Evolutionary conservation across 2,329 filamentous ascomycete species (phyloP).

Genomic region (Rutstroemia sp.): DNA sequence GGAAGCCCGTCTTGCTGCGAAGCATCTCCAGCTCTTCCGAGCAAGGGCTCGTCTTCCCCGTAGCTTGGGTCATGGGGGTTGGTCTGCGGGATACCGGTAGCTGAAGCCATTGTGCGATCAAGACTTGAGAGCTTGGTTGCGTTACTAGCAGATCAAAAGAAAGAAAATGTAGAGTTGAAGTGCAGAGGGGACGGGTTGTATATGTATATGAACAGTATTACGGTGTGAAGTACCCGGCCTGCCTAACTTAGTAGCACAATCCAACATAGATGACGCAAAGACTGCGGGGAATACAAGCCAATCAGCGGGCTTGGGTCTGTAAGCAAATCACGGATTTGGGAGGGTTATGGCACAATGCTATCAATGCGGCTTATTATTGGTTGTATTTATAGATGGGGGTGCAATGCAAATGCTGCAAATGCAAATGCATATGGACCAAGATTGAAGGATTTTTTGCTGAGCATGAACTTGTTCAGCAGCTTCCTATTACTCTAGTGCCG

Average conservation of each 20-base stretch:
- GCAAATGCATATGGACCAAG: too few relatives aligned
- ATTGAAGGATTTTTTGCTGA: too few relatives aligned
- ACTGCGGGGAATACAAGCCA: conserved; percentile 5
- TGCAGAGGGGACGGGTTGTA: too few relatives aligned
- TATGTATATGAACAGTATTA: not conserved
- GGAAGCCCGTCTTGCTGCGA: conserved; percentile 58
- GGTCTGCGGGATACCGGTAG: conserved; percentile 51
- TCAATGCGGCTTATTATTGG: too few relatives aligned
- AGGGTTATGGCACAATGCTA: not conserved
- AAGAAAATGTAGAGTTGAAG: too few relatives aligned
- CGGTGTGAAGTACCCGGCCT: not conserved
- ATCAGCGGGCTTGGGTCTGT: conserved; percentile 7
- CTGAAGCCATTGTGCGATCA: conserved; percentile 51
- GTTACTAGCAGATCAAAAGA: not conserved
- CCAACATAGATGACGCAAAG: conserved; percentile 3
- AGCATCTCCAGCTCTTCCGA: conserved; percentile 66
- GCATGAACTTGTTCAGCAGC: too few relatives aligned
- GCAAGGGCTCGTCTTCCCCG: conserved; percentile 59
- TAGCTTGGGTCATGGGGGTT: conserved; percentile 24
- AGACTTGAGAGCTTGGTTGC: not conserved
- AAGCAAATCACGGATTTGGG: not conserved
- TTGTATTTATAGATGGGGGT: too few relatives aligned
- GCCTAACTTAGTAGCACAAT: not conserved
- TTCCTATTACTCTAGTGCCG: too few relatives aligned
- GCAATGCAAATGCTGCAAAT: too few relatives aligned